These are phyloP conservation scores for Mucor indicus DNA, from an alignment of 371 early-diverging fungal species.

Conservation along the genomic window DNA sequence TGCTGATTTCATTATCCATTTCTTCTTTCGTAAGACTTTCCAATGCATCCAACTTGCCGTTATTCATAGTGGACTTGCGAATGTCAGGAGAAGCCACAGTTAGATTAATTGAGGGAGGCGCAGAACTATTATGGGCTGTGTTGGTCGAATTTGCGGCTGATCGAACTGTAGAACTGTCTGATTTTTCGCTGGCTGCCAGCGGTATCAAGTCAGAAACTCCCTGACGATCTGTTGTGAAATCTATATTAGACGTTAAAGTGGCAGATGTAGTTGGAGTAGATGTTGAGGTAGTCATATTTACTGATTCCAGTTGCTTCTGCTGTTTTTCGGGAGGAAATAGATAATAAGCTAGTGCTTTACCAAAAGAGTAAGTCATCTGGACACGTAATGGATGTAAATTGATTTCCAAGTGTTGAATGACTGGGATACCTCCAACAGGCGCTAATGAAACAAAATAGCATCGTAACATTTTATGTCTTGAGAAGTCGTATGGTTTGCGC, in stretches of 20 bases:
- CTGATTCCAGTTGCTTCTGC: constrained; percentile 1
- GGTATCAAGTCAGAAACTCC: not conserved
- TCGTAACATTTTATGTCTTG: constrained; percentile 78
- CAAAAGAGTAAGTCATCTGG: constrained; percentile 79
- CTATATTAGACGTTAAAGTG: not conserved
- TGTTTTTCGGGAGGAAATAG: constrained; percentile 66
- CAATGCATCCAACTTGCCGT: not conserved
- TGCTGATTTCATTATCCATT: not conserved
- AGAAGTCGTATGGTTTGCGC: constrained; percentile 53
- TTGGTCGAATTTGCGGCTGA: not conserved
- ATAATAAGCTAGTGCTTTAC: constrained; percentile 66
- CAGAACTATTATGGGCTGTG: not conserved
- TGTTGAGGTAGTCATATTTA: not conserved
- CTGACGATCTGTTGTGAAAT: not conserved
- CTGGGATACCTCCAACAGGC: constrained; percentile 80
- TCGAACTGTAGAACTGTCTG: not conserved
- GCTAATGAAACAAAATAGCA: constrained; percentile 71
- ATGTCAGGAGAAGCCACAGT: not conserved
- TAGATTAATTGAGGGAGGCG: not conserved
- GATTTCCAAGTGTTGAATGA: constrained; percentile 83
- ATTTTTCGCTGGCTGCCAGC: not conserved
- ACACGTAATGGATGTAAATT: constrained; percentile 75
- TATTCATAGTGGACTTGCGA: not conserved
- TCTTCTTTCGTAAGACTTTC: not conserved
- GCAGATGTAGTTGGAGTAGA: constrained; percentile 3